Conservation (phyloP, 164 flowering plant genomes). For the Vitis rupestris region DNA sequence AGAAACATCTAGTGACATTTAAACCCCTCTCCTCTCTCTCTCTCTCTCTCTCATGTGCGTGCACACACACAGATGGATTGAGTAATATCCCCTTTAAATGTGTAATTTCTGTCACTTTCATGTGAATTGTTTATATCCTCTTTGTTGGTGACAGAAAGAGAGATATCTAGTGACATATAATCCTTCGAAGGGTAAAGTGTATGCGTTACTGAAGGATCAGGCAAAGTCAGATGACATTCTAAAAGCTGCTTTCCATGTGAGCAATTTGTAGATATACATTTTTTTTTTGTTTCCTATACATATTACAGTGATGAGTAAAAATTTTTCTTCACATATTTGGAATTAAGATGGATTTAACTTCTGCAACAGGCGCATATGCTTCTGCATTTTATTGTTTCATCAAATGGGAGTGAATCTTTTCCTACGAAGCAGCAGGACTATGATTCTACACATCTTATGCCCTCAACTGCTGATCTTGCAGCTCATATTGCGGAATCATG, state of each 20-base stretch:
- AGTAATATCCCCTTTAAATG: conserved; percentile 3
- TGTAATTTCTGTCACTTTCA: not conserved
- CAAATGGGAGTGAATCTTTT: conserved; percentile 26
- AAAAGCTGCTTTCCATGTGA: conserved; percentile 97
- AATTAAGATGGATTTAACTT: conserved; percentile 4
- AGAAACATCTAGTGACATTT: not conserved
- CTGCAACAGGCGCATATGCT: conserved; percentile 83
- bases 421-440: conserved; percentile 19
- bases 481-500: conserved; percentile 77
- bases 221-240: conserved; percentile 94
- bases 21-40: not conserved
- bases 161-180: conserved; percentile 83
- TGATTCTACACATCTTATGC: conserved; percentile 22
- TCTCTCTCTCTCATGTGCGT: too few species aligned
- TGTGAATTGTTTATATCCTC: not conserved
- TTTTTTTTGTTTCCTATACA: not conserved
- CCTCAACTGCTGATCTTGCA: conserved; percentile 42
- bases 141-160: conserved; percentile 60
- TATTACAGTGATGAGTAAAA: not conserved
- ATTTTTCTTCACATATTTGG: not conserved
- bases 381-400: conserved; percentile 64
- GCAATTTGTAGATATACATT: conserved; percentile 16
- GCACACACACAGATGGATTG: not conserved
- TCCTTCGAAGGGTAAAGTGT: conserved; percentile 80
- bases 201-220: conserved; percentile 88